These are phyloP conservation scores for Mycena alexandri DNA, from an alignment of 768 basidiomycete genomes.

Conservation along the genomic window DNA sequence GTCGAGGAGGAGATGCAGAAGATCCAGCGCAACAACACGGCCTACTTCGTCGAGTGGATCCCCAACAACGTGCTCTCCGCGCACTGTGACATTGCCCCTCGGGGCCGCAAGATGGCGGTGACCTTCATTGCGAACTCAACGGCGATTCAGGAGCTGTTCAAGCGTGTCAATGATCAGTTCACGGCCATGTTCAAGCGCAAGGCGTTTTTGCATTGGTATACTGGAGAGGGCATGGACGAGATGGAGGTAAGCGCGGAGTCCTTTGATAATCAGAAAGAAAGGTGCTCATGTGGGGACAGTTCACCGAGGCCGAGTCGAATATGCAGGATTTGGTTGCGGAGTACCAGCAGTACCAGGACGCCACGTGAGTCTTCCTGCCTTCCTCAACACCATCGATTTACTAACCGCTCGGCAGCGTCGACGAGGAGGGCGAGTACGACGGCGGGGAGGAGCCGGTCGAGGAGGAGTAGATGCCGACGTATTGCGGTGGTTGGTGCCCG, in stretches of 20 bases:
- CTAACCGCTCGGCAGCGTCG: slow-evolving; percentile 62
- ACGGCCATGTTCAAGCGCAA: slow-evolving; percentile 99
- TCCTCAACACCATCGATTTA: slow-evolving; percentile 4
- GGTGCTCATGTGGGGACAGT: slow-evolving; percentile 53
- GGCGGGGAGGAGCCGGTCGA: slow-evolving; percentile 67
- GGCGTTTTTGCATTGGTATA: slow-evolving; percentile 99
- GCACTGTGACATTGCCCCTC: slow-evolving; percentile 97
- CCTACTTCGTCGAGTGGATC: slow-evolving; percentile 99
- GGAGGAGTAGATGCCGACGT: slow-evolving; percentile 55
- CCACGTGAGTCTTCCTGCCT: slow-evolving; percentile 72
- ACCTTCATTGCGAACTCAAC: slow-evolving; percentile 99
- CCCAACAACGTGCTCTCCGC: slow-evolving; percentile 98
- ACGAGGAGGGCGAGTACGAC: slow-evolving; percentile 91
- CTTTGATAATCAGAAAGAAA: background rate
- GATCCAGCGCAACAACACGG: slow-evolving; percentile 96
- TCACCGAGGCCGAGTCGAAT: slow-evolving; percentile 99
- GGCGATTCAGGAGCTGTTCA: slow-evolving; percentile 98
- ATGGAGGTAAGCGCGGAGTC: slow-evolving; percentile 72
- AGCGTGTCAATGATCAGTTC: slow-evolving; percentile 98
- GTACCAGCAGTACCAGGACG: slow-evolving; percentile 97
- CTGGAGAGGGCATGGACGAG: slow-evolving; percentile 99
- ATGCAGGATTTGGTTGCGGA: slow-evolving; percentile 99
- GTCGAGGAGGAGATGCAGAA: slow-evolving; percentile 99
- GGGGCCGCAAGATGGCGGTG: slow-evolving; percentile 95
- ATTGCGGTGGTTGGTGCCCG: slow-evolving; percentile 23